A percentile compares a stretch with the other conserved stretches of the same genome.
Conservation (phyloP, 1,284 basidiomycete genomes). For the Moesziomyces aphidis region DNA sequence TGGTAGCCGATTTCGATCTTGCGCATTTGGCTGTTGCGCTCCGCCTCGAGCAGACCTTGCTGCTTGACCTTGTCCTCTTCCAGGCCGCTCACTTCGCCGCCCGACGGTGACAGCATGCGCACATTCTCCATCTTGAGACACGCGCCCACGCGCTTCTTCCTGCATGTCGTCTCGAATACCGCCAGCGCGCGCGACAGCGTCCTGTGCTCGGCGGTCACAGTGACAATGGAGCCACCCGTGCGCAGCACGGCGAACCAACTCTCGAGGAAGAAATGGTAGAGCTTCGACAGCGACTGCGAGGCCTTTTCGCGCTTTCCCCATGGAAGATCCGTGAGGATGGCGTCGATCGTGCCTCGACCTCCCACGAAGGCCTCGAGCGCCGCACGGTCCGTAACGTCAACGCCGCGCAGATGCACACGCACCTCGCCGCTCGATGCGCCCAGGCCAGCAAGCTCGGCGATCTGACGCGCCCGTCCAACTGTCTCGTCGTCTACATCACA, state of each 20-base stretch:
- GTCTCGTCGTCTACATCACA: conserved; percentile 42
- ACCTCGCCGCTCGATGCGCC: conserved; percentile 2
- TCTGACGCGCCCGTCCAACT: conserved; percentile 21
- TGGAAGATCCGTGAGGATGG: conserved; percentile 49
- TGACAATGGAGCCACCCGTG: conserved; percentile 38
- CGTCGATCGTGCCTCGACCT: conserved; percentile 32
- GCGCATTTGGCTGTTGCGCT: conserved; percentile 31
- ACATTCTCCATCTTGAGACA: conserved; percentile 30
- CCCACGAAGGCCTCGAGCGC: conserved; percentile 35
- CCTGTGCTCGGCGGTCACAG: conserved; percentile 45
- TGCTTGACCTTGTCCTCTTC: conserved; percentile 36
- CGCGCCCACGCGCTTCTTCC: conserved; percentile 28
- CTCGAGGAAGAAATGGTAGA: conserved; percentile 39
- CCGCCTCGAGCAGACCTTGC: conserved; percentile 31
- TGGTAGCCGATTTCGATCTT: conserved; percentile 54
- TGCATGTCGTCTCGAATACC: conserved; percentile 37
- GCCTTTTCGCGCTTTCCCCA: conserved; percentile 51
- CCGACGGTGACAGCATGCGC: conserved; percentile 12
- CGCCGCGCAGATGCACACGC: conserved; percentile 7
- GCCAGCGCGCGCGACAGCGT: conserved; percentile 35
- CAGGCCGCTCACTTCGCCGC: background rate
- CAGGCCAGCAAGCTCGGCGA: conserved; percentile 29
- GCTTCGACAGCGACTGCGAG: conserved; percentile 30
- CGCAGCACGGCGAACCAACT: conserved; percentile 39
- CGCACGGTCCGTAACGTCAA: conserved; percentile 31